Evolutionary conservation across 1,284 basidiomycete species (phyloP), one percentile per base, ranked within the genome.

Genomic region (Ustilago loliicola): DNA sequence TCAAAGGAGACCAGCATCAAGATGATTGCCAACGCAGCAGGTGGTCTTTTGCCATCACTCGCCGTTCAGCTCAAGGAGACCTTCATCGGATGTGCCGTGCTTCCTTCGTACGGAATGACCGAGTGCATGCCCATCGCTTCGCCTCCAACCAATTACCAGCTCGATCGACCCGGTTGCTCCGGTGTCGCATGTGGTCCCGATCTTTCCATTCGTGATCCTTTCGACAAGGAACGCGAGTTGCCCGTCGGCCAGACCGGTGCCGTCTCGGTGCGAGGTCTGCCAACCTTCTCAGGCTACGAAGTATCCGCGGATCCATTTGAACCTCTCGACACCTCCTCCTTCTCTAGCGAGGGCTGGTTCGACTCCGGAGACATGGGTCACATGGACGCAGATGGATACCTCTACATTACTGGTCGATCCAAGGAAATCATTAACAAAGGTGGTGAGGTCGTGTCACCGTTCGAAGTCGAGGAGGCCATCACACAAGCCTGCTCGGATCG

Each of bases 361-460:
- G 85, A 86, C 73, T 81, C 84, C 17, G 85, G 85, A 61, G 85
- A 86, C 64, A 85, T 85, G 83, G 85, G 85, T n/a, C 84, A 86
- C 68, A 85, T 85, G 85, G 85, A 86, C 53, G 71, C 82, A 21
- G 85, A 86, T 58, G 85, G 85, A 52, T 86, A 86, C 61, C 77
- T 86, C 53, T 86, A 76, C 74, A 86, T 86, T 67, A 86, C 85
- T 13, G 85, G 85, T 76, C 83, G 85, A 48, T 84, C 83, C 13
- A 86, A 86, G 64, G 85, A 86, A 66, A 86, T 86, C 76, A 86
- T 86, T 74, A 86, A 86, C 82, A 86, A 86, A 75, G 85, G 85
- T 67, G 85, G 85, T 73, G 85, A 86, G 51, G 85, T 86, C 50
- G 78, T 86, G 27, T 86, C 85, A 11, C 85, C 85, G n/a, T 86